Base-by-base conservation (phyloP, 2,329 filamentous ascomycete genomes). In the Scleromitrula shiraiana region DNA sequence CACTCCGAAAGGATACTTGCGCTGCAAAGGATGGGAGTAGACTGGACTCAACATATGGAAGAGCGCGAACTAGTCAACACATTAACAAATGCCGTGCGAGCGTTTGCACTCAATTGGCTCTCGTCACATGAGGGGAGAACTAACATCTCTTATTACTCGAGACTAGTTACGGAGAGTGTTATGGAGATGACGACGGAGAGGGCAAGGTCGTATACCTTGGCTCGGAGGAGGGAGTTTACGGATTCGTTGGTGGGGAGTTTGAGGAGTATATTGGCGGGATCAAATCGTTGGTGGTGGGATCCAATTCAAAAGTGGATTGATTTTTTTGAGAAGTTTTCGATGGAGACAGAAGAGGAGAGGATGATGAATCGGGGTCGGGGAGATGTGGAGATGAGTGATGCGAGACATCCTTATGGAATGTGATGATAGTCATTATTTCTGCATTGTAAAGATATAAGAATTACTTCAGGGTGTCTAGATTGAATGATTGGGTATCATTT, bases 301-400 rank as follows among this genome's bases (percentile, higher is more conserved):
- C 3, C 4, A 4, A 5, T 30, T 10, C 10, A 30, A 4, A 9
- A 30, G 8, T 30, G 29, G 8, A 9, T 33, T 17, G 20, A 32
- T 14, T 32, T 17, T 19, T 10, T 15, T 42, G 27, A 23, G 12
- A 7, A 40, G 20, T n/a, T 10, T 23, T n/a, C n/a, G n/a, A n/a
- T n/a, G n/a, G n/a, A n/a, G n/a, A 27, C 7, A 12, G n/a, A 17
- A 15, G 20, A 9, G 20, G 12, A 7, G 9, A 9, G 7, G 2
- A 10, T 3, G 1, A 8, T 8, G 7, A 6, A 4, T 2, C 23
- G 20, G 22, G 24, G 19, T 20, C 36, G n/a, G 15, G 20, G 9
- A n/a, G n/a, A 3, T n/a, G 9, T 3, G 0, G 4, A 15, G 5
- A 1, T 4, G 7, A 3, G 6, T 7, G 26, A 12, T 7, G 26